These are phyloP conservation scores for Colletotrichum sp. DNA, from an alignment of 2,329 filamentous ascomycete genomes.

Conservation along the genomic window DNA sequence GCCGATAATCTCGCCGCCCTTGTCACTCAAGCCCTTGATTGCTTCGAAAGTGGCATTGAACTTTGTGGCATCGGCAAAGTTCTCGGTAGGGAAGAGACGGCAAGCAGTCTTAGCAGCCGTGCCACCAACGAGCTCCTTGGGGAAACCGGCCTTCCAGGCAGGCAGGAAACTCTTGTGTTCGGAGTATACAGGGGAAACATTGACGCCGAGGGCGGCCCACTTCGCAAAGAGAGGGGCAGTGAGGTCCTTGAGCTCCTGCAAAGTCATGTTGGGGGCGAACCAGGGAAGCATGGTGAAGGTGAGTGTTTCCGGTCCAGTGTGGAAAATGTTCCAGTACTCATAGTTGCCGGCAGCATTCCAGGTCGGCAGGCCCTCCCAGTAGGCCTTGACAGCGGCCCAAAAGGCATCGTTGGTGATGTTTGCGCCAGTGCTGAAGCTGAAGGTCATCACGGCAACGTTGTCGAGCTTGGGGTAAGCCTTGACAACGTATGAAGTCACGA, in stretches of 20 bases:
- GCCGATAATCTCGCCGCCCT: constrained; percentile 43
- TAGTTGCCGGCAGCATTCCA: constrained; percentile 25
- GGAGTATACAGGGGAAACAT: constrained; percentile 26
- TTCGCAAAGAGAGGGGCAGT: constrained; percentile 35
- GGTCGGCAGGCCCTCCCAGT: constrained; percentile 25
- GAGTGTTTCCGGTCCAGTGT: constrained; percentile 23
- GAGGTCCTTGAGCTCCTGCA: constrained; percentile 38
- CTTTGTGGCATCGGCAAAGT: constrained; percentile 9
- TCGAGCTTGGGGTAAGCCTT: constrained; percentile 49
- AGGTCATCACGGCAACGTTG: constrained; percentile 44
- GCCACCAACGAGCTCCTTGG: constrained; percentile 16
- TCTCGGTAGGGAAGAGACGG: constrained; percentile 5
- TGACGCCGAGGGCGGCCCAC: constrained; percentile 34
- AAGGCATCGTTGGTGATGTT: not conserved
- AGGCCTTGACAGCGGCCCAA: constrained; percentile 21
- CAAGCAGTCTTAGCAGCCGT: constrained; percentile 3
- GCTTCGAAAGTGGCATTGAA: constrained; percentile 38
- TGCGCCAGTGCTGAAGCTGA: constrained; percentile 38
- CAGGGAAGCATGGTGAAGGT: constrained; percentile 32
- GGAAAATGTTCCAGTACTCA: constrained; percentile 29
- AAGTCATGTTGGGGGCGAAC: constrained; percentile 29
- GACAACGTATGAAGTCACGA: constrained; percentile 60
- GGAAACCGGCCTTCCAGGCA: constrained; percentile 29
- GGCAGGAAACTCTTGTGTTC: constrained; percentile 28
- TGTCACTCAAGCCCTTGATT: constrained; percentile 42